Evolutionary conservation across 73 alveolate genomes (phyloP).

Genomic region (Stentor roeselii): DNA sequence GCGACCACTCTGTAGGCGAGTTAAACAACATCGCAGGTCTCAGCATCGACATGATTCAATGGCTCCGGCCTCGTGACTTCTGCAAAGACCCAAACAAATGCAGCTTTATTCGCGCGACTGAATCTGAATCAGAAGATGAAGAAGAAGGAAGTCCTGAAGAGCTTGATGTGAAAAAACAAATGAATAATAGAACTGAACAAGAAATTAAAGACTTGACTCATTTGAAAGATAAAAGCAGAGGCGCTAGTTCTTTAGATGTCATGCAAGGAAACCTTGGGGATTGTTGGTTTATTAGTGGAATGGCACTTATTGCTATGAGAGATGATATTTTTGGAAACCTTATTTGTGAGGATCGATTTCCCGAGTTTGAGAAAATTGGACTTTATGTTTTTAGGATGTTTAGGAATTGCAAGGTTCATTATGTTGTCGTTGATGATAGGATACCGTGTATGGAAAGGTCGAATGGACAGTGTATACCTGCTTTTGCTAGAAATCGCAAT

Average conservation of each 20-base stretch:
- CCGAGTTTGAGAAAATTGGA: slow-evolving; percentile 49
- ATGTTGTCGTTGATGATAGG: slow-evolving; percentile 75
- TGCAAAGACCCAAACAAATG: slow-evolving; percentile 21
- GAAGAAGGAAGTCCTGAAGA: slow-evolving; percentile 14
- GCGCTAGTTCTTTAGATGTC: slow-evolving; percentile 31
- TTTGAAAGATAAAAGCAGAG: not conserved
- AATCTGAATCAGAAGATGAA: not conserved
- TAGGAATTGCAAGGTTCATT: slow-evolving; percentile 52
- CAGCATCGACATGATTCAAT: slow-evolving; percentile 13
- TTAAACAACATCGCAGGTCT: slow-evolving; percentile 31
- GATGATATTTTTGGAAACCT: slow-evolving; percentile 35
- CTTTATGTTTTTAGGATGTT: slow-evolving; percentile 66
- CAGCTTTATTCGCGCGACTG: not conserved
- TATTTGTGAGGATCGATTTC: slow-evolving; percentile 24
- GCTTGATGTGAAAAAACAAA: not conserved
- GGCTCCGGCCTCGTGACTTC: slow-evolving; percentile 19
- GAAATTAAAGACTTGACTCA: not conserved
- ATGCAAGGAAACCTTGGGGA: slow-evolving; percentile 49
- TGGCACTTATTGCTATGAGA: slow-evolving; percentile 39
- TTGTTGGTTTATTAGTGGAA: slow-evolving; percentile 56
- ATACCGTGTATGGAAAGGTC: slow-evolving; percentile 49
- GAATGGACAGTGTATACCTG: slow-evolving; percentile 41
- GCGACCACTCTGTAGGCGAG: slow-evolving; percentile 22
- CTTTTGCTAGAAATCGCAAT: slow-evolving; percentile 65
- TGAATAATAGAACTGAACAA: not conserved